phyloP scores from a whole-genome alignment of 2,329 filamentous ascomycete species.

The Arthrobotrys megalospora region DNA sequence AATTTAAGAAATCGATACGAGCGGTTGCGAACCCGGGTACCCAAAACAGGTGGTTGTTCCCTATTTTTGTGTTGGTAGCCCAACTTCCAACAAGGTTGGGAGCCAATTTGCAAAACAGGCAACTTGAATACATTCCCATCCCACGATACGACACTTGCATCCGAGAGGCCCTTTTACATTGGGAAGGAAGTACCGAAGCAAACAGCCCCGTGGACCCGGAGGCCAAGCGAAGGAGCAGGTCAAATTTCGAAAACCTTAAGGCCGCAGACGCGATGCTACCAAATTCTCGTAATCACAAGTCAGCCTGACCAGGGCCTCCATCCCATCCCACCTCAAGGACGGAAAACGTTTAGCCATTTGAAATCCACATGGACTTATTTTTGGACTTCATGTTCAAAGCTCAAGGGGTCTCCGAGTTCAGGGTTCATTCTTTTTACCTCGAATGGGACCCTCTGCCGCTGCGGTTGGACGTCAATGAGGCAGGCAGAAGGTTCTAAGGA shows the following conservation, averaged over 20 bases:
- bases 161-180: background rate
- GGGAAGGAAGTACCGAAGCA: conserved; percentile 29
- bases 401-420: conserved; percentile 9
- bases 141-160: background rate
- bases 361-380: conserved; percentile 11
- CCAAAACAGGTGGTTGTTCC: background rate
- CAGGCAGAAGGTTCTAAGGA: conserved; percentile 16
- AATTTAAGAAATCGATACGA: background rate
- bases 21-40: background rate
- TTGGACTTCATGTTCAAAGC: conserved; percentile 12
- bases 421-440: conserved; percentile 20
- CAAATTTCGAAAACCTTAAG: background rate
- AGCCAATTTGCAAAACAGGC: conserved; percentile 6
- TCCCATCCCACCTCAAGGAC: conserved; percentile 4
- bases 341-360: background rate
- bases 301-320: conserved; percentile 6
- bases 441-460: conserved; percentile 23
- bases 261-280: conserved; percentile 23
- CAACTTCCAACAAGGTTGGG: conserved; percentile 22
- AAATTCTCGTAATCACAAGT: conserved; percentile 26
- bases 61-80: conserved; percentile 15
- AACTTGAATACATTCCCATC: background rate
- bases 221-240: conserved; percentile 30
- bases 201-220: background rate
- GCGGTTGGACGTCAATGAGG: conserved; percentile 24